Evolutionary conservation across 495 filamentous ascomycete species (phyloP), one percentile per base, ranked within the genome.

Genomic region (Diplogelasinospora grovesii): DNA sequence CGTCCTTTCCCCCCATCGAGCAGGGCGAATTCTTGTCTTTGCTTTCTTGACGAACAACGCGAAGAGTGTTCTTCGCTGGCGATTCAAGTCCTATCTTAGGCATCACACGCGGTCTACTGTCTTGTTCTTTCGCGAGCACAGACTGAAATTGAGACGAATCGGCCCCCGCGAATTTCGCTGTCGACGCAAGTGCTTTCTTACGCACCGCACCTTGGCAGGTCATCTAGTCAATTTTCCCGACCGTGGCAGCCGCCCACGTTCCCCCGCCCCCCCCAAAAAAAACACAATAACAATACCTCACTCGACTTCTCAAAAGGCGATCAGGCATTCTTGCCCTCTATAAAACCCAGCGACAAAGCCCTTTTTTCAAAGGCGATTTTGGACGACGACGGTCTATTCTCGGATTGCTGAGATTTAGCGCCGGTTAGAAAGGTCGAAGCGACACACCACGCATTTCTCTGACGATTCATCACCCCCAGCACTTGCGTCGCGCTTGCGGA

Each of bases 181-280:
- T 29, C 49, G 33, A 26, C n/a, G n/a, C n/a, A n/a, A 46, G 44
- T 39, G 43, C 33, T 36, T 36, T 53, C 47, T 50, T 37, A 42
- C 44, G 36, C 45, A 25, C 39, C 29, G 49, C 45, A 43, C 39
- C 15, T 28, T 19, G 14, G 45, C 41, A 45, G 36, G n/a, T 43
- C 46, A 23, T 46, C 45, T 37, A 50, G 41, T 36, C 24, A 30
- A 37, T 48, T 49, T 50, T 46, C 49, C 51, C 47, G 48, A 52
- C 48, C 56, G 58, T 57, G 50, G 40, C 49, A 52, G 52, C 47
- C n/a, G n/a, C n/a, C n/a, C n/a, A n/a, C n/a, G n/a, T 30, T 42
- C 37, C 35, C 41, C 46, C 38, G 19, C 20, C 36, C 37, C 37
- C 26, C 14, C 10, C 1, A 39, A 18, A 39, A 8, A 44, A 46